These are phyloP conservation scores for Cystobasidium onofrii DNA, from an alignment of 768 basidiomycete species.

Conservation along the genomic window DNA sequence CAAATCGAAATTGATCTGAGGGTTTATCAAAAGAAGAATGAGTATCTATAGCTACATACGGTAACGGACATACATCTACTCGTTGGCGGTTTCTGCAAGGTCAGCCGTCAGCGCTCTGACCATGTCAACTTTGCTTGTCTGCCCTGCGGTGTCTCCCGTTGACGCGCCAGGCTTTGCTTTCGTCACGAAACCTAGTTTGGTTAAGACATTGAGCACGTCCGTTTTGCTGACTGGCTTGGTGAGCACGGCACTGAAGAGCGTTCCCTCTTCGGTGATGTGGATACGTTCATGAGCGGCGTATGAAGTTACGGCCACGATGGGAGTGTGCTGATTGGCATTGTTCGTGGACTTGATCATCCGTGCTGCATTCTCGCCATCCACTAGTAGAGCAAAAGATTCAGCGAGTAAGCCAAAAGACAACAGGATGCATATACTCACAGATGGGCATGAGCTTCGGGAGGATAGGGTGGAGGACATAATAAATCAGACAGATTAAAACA, in stretches of 20 bases:
- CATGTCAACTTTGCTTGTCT: not conserved
- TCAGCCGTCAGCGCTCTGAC: not conserved
- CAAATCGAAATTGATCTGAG: no score
- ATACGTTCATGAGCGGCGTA: conserved; percentile 33
- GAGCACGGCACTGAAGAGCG: conserved; percentile 39
- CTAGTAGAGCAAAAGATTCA: conserved; percentile 46
- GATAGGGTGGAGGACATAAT: not conserved
- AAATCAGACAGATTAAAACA: not conserved
- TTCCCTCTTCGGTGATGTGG: conserved; percentile 38
- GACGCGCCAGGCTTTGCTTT: conserved; percentile 29
- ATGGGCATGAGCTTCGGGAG: conserved; percentile 22
- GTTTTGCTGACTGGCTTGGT: conserved; percentile 34
- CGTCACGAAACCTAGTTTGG: conserved; percentile 38
- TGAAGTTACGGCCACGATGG: conserved; percentile 71
- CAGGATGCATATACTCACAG: not conserved
- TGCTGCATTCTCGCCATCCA: conserved; percentile 93
- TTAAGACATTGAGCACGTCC: conserved; percentile 37
- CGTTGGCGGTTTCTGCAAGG: not conserved
- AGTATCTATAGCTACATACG: not conserved
- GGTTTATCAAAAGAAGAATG: no score
- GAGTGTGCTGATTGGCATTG: conserved; percentile 85
- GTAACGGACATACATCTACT: not conserved
- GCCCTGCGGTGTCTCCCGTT: not conserved
- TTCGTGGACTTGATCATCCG: conserved; percentile 94
- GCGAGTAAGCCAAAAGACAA: not conserved